phyloP scores from a whole-genome alignment of 805 yeast genomes.

The Ogataea naganishii region DNA sequence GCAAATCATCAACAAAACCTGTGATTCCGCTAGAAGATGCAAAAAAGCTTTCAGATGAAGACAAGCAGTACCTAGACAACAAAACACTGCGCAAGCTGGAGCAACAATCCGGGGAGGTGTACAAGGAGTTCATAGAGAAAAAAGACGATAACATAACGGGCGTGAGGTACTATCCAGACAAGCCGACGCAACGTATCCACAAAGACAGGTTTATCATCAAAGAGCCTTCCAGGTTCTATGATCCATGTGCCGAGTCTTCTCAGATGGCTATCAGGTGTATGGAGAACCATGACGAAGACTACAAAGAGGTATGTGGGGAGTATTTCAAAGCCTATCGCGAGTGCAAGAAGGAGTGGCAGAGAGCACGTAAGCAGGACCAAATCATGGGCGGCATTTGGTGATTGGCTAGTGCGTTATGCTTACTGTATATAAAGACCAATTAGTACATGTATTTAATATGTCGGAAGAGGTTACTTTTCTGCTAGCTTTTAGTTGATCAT shows the following conservation, averaged over 20 bases:
- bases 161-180: slow-evolving; percentile 75
- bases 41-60: slow-evolving; percentile 7
- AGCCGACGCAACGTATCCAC: slow-evolving; percentile 66
- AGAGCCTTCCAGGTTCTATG: slow-evolving; percentile 77
- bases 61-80: slow-evolving; percentile 14
- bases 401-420: too few species aligned
- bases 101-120: slow-evolving; percentile 13
- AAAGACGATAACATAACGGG: slow-evolving; percentile 35
- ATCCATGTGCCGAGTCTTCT: slow-evolving; percentile 88
- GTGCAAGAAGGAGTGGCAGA: slow-evolving; percentile 73
- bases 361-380: slow-evolving; percentile 19
- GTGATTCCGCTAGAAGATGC: background rate
- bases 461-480: too few species aligned
- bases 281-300: slow-evolving; percentile 67
- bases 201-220: slow-evolving; percentile 63
- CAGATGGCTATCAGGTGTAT: slow-evolving; percentile 81
- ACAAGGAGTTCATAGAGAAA: slow-evolving; percentile 40
- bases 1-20: background rate
- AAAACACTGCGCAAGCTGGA: slow-evolving; percentile 16
- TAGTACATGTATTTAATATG: too few species aligned
- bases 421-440: too few species aligned
- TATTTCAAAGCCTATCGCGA: slow-evolving; percentile 91
- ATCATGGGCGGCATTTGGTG: slow-evolving; percentile 23
- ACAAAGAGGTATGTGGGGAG: slow-evolving; percentile 57
- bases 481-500: too few species aligned